Evolutionary conservation across 2,329 filamentous ascomycete species (phyloP).

Genomic region (Monilinia fructicola): DNA sequence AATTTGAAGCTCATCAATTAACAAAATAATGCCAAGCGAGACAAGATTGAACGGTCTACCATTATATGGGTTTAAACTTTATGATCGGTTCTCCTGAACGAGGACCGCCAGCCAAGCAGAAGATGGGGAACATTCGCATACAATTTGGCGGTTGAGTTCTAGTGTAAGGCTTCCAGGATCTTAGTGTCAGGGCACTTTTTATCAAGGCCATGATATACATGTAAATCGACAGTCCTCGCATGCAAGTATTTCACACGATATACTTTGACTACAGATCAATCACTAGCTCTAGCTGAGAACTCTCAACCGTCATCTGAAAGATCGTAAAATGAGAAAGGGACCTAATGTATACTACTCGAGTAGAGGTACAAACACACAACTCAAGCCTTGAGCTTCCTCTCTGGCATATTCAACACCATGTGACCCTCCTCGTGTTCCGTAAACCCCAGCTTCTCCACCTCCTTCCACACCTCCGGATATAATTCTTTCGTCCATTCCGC

Average conservation of each 20-base stretch:
- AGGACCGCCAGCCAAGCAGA: too few species aligned
- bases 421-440: slow-evolving; percentile 35
- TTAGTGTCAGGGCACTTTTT: too few species aligned
- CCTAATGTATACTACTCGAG: background rate
- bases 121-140: too few species aligned
- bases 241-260: background rate
- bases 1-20: too few species aligned
- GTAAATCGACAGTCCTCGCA: too few species aligned
- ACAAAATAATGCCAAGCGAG: too few species aligned
- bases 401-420: slow-evolving; percentile 35
- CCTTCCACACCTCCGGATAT: slow-evolving; percentile 68
- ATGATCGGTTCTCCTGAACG: too few species aligned
- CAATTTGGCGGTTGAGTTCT: too few species aligned
- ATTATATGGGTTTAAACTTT: too few species aligned
- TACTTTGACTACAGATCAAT: background rate
- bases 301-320: background rate
- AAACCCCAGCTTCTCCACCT: slow-evolving; percentile 47
- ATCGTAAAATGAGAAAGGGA: background rate
- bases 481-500: slow-evolving; percentile 70
- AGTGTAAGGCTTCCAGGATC: too few species aligned
- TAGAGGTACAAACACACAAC: background rate
- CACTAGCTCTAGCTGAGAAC: background rate
- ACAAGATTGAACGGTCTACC: too few species aligned
- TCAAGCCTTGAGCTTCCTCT: slow-evolving; percentile 34
- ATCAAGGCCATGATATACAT: too few species aligned